Percentiles rank a stretch among this genome's conserved stretches.
phyloP scores from a whole-genome alignment of 2,329 filamentous ascomycete genomes.

The Fusarium sacchari region DNA sequence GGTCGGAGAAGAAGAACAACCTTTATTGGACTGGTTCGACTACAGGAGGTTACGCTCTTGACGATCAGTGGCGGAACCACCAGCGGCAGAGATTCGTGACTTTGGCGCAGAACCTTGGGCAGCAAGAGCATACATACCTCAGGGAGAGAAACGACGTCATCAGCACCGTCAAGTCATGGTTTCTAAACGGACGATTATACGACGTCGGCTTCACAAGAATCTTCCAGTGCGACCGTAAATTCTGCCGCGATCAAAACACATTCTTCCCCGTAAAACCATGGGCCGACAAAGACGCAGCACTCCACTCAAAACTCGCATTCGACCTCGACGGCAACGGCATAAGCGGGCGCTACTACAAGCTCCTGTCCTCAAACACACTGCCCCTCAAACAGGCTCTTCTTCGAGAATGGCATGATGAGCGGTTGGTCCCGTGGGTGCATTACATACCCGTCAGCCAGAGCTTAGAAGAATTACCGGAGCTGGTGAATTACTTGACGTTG shows the following conservation, averaged over 20 bases:
- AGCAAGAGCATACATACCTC: constrained; percentile 47
- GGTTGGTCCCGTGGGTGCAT: constrained; percentile 65
- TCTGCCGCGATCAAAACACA: constrained; percentile 50
- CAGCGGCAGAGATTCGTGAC: constrained; percentile 61
- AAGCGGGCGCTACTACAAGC: constrained; percentile 62
- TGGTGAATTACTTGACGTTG: constrained; percentile 58
- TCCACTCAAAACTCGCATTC: constrained; percentile 56
- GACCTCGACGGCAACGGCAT: constrained; percentile 68
- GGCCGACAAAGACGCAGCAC: constrained; percentile 49
- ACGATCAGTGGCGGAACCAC: constrained; percentile 51
- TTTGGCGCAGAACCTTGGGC: constrained; percentile 49
- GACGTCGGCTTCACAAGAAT: constrained; percentile 58
- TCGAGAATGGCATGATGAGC: constrained; percentile 68
- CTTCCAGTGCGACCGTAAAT: constrained; percentile 54
- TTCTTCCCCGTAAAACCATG: constrained; percentile 47
- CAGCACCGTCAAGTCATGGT: constrained; percentile 38
- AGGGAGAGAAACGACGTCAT: constrained; percentile 31
- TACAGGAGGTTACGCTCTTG: constrained; percentile 57
- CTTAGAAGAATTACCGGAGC: constrained; percentile 62
- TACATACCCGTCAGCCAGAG: constrained; percentile 63
- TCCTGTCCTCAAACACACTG: constrained; percentile 58
- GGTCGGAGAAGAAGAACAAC: constrained; percentile 60
- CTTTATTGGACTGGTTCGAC: constrained; percentile 68
- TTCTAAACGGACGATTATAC: constrained; percentile 53
- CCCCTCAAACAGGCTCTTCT: constrained; percentile 64